Base-by-base conservation (phyloP, 2,329 filamentous ascomycete genomes). In the Aspergillus fumigatus region DNA sequence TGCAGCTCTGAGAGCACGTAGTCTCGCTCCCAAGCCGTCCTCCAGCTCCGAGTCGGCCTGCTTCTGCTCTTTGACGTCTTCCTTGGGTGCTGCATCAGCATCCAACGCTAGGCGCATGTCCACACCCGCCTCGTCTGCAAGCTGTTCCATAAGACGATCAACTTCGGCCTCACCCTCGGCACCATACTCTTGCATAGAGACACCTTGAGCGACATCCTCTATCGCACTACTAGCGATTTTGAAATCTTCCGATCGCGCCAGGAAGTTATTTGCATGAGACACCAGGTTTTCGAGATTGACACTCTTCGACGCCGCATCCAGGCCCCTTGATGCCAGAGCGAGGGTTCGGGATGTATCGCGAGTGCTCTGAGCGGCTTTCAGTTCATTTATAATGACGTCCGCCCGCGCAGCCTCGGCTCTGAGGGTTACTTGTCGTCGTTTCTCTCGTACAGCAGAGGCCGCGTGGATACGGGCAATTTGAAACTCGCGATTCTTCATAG, bases 381-480 rank as follows among this genome's bases (percentile, higher is more conserved):
- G 72, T 54, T 78, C 75, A 53, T 77, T 77, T 61, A 77, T 78
- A n/a, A 79, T 78, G 0, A 78, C 77, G 55, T 79, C 77, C 47
- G 77, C 77, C 19, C 77, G 74, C 14, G 77, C 76, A 7, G 77
- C 75, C 61, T 79, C 74, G 6, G 75, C 72, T 55, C 73, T 72
- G 4, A 79, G 73, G 11, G 74, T 75, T 19, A 79, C 73, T 57
- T 77, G 73, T 58, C 77, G 74, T 53, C 76, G 73, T 53, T 77
- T 78, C 54, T 79, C 76, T 58, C 77, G 76, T 27, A 79, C 70
- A 29, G 76, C 75, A 48, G 75, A 76, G 21, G 71, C 71, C 53
- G 77, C 77, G 65, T 79, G 77, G 66, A 79, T 78, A 52, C 76
- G 76, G 48, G 77, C 76, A 64, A 79, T 79, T 62, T 79, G 76